Evolutionary conservation across 331 rosid genomes (phyloP).

Genomic region (Acacia pycnantha): DNA sequence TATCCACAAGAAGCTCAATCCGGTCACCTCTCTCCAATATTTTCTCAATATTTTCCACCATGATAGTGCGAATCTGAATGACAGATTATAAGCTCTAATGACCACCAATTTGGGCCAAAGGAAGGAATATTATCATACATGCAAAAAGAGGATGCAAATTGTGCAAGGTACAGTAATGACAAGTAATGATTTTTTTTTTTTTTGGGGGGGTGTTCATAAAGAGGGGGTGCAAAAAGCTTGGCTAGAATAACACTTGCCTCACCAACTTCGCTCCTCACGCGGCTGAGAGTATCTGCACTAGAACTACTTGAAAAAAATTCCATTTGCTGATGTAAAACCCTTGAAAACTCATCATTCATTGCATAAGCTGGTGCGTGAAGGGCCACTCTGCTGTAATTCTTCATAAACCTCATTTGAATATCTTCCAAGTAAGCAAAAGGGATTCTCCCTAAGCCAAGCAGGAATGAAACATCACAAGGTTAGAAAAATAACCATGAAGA

Average conservation of each 20-base stretch:
- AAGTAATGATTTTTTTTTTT: not conserved
- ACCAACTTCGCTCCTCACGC: constrained; percentile 90
- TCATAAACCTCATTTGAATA: constrained; percentile 97
- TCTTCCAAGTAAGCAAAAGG: constrained; percentile 98
- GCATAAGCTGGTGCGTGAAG: constrained; percentile 90
- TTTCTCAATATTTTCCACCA: constrained; percentile 96
- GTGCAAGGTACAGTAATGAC: constrained; percentile 14
- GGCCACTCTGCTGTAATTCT: constrained; percentile 90
- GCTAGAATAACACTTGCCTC: constrained; percentile 69
- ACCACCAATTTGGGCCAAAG: constrained; percentile 21
- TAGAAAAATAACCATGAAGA: not conserved
- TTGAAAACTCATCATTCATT: constrained; percentile 97
- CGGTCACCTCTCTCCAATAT: constrained; percentile 96
- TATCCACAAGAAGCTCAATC: constrained; percentile 94
- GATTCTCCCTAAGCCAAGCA: constrained; percentile 75
- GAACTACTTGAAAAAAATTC: constrained; percentile 89
- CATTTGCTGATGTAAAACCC: constrained; percentile 98
- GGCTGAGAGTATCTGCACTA: constrained; percentile 81
- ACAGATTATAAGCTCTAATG: constrained; percentile 24
- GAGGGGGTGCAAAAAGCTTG: not conserved
- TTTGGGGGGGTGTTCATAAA: not conserved
- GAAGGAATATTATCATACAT: constrained; percentile 18
- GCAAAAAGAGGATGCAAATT: not conserved
- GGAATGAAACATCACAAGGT: constrained; percentile 21
- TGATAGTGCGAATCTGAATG: constrained; percentile 80